Percentiles rank a stretch among this genome's conserved stretches.
phyloP scores from a whole-genome alignment of 2,329 filamentous ascomycete species.

The Pseudogymnoascus sp. region DNA sequence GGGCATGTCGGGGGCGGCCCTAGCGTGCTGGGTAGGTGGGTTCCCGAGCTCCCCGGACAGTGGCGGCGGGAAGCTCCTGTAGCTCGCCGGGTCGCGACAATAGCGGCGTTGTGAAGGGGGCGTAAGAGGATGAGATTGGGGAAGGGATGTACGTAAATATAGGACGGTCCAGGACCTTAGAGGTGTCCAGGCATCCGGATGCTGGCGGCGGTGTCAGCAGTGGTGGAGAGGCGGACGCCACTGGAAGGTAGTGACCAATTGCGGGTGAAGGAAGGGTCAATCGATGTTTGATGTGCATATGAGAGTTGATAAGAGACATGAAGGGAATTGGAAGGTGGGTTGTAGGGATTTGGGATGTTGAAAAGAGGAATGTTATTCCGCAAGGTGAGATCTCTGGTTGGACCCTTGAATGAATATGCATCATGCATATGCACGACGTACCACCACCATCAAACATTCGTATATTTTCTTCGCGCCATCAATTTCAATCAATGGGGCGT shows the following conservation, averaged over 20 bases:
- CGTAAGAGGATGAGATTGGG: not conserved
- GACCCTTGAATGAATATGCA: not conserved
- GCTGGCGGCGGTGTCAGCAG: not conserved
- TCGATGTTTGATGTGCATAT: not conserved
- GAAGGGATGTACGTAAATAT: conserved; percentile 1
- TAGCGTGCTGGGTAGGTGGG: not conserved
- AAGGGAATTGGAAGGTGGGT: not conserved
- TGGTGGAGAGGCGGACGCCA: not conserved
- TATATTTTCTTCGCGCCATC: not conserved
- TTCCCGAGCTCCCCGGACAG: not conserved
- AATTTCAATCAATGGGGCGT: not conserved
- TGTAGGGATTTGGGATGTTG: not conserved
- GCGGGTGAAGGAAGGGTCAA: not conserved
- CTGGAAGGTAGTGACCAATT: not conserved
- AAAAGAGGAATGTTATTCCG: not conserved
- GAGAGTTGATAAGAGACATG: not conserved
- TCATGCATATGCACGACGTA: not conserved
- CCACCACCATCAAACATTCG: not conserved
- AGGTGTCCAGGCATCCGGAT: not conserved
- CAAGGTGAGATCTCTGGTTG: not conserved
- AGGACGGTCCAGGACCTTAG: not conserved
- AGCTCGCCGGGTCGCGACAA: not conserved
- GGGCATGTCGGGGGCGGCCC: not conserved
- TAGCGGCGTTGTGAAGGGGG: not conserved
- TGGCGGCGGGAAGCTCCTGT: not conserved